Percentiles rank a stretch among this genome's conserved stretches.
These are phyloP conservation scores for Boletus subparvulus DNA, from an alignment of 768 basidiomycete genomes.

Conservation along the genomic window DNA sequence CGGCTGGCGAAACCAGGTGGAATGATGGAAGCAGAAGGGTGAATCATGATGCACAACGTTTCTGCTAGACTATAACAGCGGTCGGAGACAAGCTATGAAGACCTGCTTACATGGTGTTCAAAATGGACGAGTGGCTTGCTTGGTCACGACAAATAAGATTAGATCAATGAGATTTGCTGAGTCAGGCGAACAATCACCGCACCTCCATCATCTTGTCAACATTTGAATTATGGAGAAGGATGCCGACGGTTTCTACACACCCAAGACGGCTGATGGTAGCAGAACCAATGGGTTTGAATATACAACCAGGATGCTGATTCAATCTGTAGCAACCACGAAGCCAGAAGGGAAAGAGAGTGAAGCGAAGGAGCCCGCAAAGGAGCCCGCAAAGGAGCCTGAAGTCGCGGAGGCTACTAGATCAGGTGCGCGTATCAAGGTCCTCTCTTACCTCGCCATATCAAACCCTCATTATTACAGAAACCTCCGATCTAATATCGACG, in stretches of 20 bases:
- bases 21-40: neutral
- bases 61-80: neutral
- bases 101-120: neutral
- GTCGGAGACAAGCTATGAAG: neutral
- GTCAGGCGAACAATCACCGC: constrained; percentile 16
- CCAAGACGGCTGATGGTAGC: constrained; percentile 45
- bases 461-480: constrained; percentile 15
- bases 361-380: constrained; percentile 8
- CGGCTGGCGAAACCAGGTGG: constrained; percentile 22
- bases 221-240: constrained; percentile 60
- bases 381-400: constrained; percentile 14
- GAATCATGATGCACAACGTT: constrained; percentile 5
- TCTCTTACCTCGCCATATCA: neutral
- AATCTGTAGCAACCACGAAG: constrained; percentile 8
- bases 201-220: constrained; percentile 7
- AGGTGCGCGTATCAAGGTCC: constrained; percentile 16
- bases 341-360: constrained; percentile 33
- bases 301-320: constrained; percentile 8
- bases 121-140: neutral
- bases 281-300: neutral
- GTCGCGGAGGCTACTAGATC: constrained; percentile 19
- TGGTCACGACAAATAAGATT: constrained; percentile 16
- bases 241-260: constrained; percentile 76
- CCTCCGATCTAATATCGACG: constrained; percentile 70
- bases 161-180: constrained; percentile 22